Evolutionary conservation across 257 asterid species (phyloP).

Genomic region (Solanum bulbocastanum): DNA sequence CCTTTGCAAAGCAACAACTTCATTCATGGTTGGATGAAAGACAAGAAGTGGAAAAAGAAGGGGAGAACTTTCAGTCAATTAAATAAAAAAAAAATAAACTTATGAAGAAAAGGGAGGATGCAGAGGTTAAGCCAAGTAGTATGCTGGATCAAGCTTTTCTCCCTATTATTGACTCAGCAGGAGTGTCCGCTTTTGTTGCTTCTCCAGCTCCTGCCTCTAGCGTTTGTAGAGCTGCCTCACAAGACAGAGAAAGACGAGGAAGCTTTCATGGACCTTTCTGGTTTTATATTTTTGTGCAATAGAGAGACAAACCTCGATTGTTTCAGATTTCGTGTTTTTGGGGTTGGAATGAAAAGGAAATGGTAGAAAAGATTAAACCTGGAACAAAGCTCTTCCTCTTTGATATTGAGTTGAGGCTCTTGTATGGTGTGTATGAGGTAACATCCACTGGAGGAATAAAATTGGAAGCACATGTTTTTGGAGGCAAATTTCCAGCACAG

Average conservation of each 20-base stretch:
- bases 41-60: constrained; percentile 14
- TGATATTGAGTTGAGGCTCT: constrained; percentile 49
- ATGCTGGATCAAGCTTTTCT: background rate
- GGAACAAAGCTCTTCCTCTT: constrained; percentile 66
- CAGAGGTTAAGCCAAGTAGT: background rate
- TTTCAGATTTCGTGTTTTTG: constrained; percentile 66
- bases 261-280: constrained; percentile 22
- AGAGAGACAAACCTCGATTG: constrained; percentile 52
- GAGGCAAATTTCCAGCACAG: constrained; percentile 77
- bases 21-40: constrained; percentile 19
- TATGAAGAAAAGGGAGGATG: constrained; percentile 9
- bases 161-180: background rate
- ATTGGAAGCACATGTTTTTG: constrained; percentile 71
- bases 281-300: constrained; percentile 70
- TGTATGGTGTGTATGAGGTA: constrained; percentile 70
- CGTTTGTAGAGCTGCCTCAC: constrained; percentile 11
- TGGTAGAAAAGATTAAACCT: constrained; percentile 47
- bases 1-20: constrained; percentile 7
- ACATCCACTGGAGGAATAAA: constrained; percentile 45
- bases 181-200: constrained; percentile 5
- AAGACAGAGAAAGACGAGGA: constrained; percentile 9
- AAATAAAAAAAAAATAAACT: background rate
- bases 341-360: constrained; percentile 53
- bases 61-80: constrained; percentile 7
- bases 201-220: constrained; percentile 4